Evolutionary conservation across 345 rosid species (phyloP).

Genomic region (Citrus mangshanensis): DNA sequence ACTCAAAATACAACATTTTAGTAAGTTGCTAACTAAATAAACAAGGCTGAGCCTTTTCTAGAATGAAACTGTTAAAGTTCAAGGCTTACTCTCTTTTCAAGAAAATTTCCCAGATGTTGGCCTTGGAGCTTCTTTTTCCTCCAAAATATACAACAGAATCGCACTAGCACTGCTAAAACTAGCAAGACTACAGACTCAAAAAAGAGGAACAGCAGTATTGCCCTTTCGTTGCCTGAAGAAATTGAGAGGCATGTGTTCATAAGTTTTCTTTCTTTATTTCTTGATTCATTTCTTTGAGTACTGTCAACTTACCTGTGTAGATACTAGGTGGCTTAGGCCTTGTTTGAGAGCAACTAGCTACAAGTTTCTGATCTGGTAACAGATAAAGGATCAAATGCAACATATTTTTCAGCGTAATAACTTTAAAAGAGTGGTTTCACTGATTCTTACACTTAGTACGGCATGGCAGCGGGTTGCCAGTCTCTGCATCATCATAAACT

Average conservation of each 20-base stretch:
- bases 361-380: conserved; percentile 54
- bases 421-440: background rate
- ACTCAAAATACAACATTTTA: background rate
- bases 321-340: conserved; percentile 37
- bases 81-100: conserved; percentile 63
- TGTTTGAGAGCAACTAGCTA: conserved; percentile 61
- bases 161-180: conserved; percentile 50
- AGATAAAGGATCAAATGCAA: background rate
- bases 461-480: conserved; percentile 58
- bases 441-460: conserved; percentile 41
- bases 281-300: background rate
- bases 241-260: background rate
- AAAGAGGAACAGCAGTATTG: conserved; percentile 51
- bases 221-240: conserved; percentile 52
- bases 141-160: conserved; percentile 86
- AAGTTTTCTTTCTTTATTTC: background rate
- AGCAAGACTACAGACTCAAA: conserved; percentile 61
- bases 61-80: background rate
- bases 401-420: background rate
- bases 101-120: conserved; percentile 55
- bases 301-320: conserved; percentile 42
- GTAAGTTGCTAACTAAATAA: background rate
- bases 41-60: background rate
- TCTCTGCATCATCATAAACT: conserved; percentile 37
- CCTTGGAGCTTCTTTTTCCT: conserved; percentile 73